Evolutionary conservation across 2,329 filamentous ascomycete species (phyloP).

Genomic region (Chaetomiaceae sp.): DNA sequence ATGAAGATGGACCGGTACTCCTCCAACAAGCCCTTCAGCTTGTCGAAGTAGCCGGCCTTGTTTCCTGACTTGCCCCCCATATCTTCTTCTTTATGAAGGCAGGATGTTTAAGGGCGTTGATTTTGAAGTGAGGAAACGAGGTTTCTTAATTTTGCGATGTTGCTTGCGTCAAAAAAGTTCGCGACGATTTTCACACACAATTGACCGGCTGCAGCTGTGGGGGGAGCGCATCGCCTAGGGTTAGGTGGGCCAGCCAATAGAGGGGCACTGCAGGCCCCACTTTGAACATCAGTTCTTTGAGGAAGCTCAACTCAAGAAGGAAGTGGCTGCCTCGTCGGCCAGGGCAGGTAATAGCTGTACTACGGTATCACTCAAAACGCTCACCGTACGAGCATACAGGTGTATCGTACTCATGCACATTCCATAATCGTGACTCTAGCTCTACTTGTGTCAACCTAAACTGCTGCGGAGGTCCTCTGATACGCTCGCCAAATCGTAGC

Average conservation of each 20-base stretch:
- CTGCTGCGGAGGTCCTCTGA: no score
- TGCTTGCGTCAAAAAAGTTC: slow-evolving; percentile 17
- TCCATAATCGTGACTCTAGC: no score
- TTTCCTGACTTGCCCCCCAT: slow-evolving; percentile 95
- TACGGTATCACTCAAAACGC: no score
- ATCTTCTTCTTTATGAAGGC: slow-evolving; percentile 95
- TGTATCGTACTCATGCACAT: no score
- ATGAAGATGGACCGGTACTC: slow-evolving; percentile 98
- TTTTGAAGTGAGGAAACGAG: slow-evolving; percentile 19
- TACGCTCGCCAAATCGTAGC: no score
- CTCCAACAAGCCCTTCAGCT: slow-evolving; percentile 96
- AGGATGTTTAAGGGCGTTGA: slow-evolving; percentile 91
- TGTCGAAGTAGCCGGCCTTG: slow-evolving; percentile 98
- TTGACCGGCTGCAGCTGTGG: slow-evolving; percentile 19
- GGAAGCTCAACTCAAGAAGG: no score
- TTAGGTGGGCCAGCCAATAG: slow-evolving; percentile 19
- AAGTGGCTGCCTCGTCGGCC: no score
- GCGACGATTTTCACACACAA: slow-evolving; percentile 23
- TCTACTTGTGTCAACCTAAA: no score
- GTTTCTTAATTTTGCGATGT: slow-evolving; percentile 16
- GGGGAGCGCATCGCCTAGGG: slow-evolving; percentile 19
- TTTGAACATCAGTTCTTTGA: background rate
- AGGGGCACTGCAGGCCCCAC: background rate
- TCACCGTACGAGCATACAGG: no score
- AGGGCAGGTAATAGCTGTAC: no score